A percentile compares a stretch with the other conserved stretches of the same genome.
These are phyloP conservation scores for Hanseniaspora hatyaiensis DNA, from an alignment of 805 yeast species.

Conservation along the genomic window DNA sequence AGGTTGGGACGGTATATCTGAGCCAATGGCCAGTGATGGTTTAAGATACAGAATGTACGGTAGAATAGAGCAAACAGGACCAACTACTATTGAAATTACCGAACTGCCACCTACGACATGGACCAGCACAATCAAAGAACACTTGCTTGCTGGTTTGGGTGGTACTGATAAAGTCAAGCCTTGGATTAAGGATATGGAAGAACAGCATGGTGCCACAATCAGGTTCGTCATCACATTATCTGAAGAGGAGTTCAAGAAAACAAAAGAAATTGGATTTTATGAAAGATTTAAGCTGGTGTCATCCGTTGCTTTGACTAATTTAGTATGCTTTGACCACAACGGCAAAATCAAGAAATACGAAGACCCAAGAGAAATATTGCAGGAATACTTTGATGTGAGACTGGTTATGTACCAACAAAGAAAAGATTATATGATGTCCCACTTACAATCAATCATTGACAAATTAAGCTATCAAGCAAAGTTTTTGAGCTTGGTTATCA, in stretches of 20 bases:
- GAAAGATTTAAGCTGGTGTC: slow-evolving; percentile 73
- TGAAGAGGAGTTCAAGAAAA: slow-evolving; percentile 72
- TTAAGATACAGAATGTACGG: slow-evolving; percentile 73
- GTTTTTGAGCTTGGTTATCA: slow-evolving; percentile 82
- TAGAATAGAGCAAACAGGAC: slow-evolving; percentile 66
- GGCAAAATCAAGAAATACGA: slow-evolving; percentile 81
- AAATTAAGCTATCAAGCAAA: slow-evolving; percentile 74
- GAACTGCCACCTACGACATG: slow-evolving; percentile 88
- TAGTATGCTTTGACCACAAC: slow-evolving; percentile 89
- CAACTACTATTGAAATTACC: slow-evolving; percentile 71
- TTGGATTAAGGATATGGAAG: slow-evolving; percentile 92
- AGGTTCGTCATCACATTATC: slow-evolving; percentile 65
- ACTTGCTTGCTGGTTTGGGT: slow-evolving; percentile 55
- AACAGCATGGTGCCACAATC: slow-evolving; percentile 77
- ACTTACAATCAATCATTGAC: slow-evolving; percentile 61
- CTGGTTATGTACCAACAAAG: slow-evolving; percentile 83
- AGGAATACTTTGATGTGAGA: slow-evolving; percentile 76
- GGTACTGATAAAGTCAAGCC: slow-evolving; percentile 64
- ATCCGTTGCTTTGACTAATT: slow-evolving; percentile 60
- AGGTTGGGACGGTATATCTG: slow-evolving; percentile 86
- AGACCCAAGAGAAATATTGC: slow-evolving; percentile 60
- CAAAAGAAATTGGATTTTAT: slow-evolving; percentile 61
- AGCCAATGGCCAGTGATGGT: slow-evolving; percentile 42
- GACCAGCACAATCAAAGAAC: slow-evolving; percentile 86
- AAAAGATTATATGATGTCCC: slow-evolving; percentile 63